Conservation (phyloP, 345 rosid species). For the Corchorus capsularis region DNA sequence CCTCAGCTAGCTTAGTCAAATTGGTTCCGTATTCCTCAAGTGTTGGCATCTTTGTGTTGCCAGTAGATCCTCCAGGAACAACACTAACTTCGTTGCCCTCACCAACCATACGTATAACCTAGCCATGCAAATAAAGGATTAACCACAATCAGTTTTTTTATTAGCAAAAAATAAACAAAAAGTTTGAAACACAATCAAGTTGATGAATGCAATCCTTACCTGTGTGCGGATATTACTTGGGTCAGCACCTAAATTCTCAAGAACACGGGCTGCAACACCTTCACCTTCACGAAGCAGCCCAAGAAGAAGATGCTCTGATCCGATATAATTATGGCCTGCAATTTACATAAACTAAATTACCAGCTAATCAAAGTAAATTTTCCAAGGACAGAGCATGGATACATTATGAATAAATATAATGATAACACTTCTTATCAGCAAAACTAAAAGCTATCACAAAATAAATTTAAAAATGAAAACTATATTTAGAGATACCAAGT, state of each 20-base stretch:
- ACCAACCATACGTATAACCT: constrained; percentile 99
- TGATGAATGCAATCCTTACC: constrained; percentile 44
- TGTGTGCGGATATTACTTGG: constrained; percentile 91
- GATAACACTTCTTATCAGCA: background rate
- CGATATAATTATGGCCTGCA: constrained; percentile 96
- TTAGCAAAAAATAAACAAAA: background rate
- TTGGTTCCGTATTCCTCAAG: constrained; percentile 99
- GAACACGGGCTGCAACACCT: constrained; percentile 99
- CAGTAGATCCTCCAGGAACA: constrained; percentile 72
- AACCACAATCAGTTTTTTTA: background rate
- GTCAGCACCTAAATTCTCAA: constrained; percentile 94
- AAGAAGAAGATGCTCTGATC: constrained; percentile 97
- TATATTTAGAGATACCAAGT: constrained; percentile 52
- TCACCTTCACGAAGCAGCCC: constrained; percentile 98
- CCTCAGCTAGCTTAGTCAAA: constrained; percentile 95
- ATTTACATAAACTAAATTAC: constrained; percentile 17
- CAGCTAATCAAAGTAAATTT: background rate
- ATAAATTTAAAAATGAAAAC: constrained; percentile 2
- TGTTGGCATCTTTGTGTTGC: constrained; percentile 93
- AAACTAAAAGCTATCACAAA: constrained; percentile 1
- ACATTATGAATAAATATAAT: background rate
- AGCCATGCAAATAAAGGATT: constrained; percentile 23
- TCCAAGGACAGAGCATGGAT: background rate
- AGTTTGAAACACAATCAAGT: constrained; percentile 7
- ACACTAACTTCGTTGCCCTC: constrained; percentile 89